Evolutionary conservation across 2,329 filamentous ascomycete genomes (phyloP).

Genomic region (Parastagonospora avenae): DNA sequence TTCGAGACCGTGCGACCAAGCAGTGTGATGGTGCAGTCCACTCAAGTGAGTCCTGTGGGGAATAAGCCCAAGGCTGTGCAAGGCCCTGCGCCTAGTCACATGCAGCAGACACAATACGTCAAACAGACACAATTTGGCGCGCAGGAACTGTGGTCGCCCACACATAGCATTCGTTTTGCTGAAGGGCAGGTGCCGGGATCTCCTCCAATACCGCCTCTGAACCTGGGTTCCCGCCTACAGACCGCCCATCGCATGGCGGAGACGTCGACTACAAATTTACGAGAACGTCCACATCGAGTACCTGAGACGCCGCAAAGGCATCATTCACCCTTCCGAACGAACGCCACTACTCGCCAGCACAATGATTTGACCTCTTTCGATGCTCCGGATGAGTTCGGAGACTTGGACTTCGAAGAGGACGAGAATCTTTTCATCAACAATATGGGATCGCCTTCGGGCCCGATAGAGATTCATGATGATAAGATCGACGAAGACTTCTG

Average conservation of each 20-base stretch:
- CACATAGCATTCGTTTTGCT: constrained; percentile 33
- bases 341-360: not conserved
- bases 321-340: constrained; percentile 13
- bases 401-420: constrained; percentile 33
- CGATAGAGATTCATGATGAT: constrained; percentile 15
- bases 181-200: constrained; percentile 14
- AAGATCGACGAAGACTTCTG: constrained; percentile 34
- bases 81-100: constrained; percentile 17
- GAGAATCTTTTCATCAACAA: constrained; percentile 16
- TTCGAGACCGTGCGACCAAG: constrained; percentile 11
- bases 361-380: not conserved
- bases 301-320: constrained; percentile 31
- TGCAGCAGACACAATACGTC: constrained; percentile 42
- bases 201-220: constrained; percentile 17
- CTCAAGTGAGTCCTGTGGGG: constrained; percentile 31
- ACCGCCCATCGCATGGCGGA: not conserved
- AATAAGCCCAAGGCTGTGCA: constrained; percentile 12
- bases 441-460: constrained; percentile 14
- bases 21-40: constrained; percentile 37
- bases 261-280: constrained; percentile 1
- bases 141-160: constrained; percentile 35
- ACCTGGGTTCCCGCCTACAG: constrained; percentile 6
- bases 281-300: constrained; percentile 24
- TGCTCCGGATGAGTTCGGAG: constrained; percentile 26
- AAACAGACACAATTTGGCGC: constrained; percentile 38